phyloP scores from a whole-genome alignment of 176 grass and related monocot species.

The Poa annua region DNA sequence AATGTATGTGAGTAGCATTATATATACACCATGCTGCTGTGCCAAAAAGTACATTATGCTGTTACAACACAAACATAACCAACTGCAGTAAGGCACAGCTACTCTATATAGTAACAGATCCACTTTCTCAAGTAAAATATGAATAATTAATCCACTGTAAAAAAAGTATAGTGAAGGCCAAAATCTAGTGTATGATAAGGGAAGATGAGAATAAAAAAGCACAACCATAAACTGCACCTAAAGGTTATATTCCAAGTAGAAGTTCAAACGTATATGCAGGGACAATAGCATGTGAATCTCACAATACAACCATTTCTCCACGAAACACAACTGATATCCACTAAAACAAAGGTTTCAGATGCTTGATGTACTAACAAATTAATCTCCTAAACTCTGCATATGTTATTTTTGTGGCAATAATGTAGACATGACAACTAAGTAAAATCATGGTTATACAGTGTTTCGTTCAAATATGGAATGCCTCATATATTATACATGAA shows the following conservation, averaged over 20 bases:
- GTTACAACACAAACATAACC: constrained; percentile 16
- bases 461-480: constrained; percentile 8
- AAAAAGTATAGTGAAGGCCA: neutral
- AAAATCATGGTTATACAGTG: neutral
- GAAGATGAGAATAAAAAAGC: neutral
- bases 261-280: neutral
- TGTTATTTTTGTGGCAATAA: constrained; percentile 4
- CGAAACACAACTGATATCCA: constrained; percentile 17
- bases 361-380: constrained; percentile 24
- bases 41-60: neutral
- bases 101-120: neutral
- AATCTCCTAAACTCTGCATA: constrained; percentile 4
- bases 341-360: constrained; percentile 17
- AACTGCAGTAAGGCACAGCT: constrained; percentile 1
- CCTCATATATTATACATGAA: neutral
- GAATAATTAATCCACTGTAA: neutral
- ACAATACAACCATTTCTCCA: constrained; percentile 24
- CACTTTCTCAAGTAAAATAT: neutral
- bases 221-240: neutral
- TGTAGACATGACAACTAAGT: neutral
- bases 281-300: constrained; percentile 7
- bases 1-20: neutral
- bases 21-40: neutral
- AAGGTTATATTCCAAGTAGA: neutral
- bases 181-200: constrained; percentile 2